A percentile compares a stretch with the other conserved stretches of the same genome.
Conservation (phyloP, 768 basidiomycete genomes). For the Kwoniella mangroviensis region DNA sequence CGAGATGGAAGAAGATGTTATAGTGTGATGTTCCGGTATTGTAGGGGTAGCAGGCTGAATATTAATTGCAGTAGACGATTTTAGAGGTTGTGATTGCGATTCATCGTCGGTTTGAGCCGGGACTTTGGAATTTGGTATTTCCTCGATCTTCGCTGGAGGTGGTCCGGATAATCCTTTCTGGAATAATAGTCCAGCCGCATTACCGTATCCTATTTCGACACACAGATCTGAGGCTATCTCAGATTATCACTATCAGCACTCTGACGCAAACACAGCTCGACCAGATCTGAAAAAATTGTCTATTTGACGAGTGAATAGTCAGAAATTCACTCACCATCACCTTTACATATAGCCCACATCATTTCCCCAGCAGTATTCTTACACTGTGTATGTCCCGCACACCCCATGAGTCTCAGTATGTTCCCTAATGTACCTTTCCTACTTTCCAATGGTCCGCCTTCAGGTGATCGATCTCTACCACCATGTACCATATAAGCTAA, state of each 20-base stretch:
- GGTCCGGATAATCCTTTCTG: slow-evolving; percentile 72
- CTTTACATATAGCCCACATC: slow-evolving; percentile 80
- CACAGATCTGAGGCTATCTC: slow-evolving; percentile 13
- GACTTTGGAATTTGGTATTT: slow-evolving; percentile 27
- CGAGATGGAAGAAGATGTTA: not conserved
- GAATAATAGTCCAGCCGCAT: slow-evolving; percentile 92
- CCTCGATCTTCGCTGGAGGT: slow-evolving; percentile 43
- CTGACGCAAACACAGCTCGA: not conserved
- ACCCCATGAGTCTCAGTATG: slow-evolving; percentile 74
- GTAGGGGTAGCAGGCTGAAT: slow-evolving; percentile 13
- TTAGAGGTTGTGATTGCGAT: not conserved
- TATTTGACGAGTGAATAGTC: too few species aligned
- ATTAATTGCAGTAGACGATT: slow-evolving; percentile 11
- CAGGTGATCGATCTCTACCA: slow-evolving; percentile 69
- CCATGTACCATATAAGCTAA: too few species aligned
- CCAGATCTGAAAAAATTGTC: too few species aligned
- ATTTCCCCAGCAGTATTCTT: slow-evolving; percentile 84
- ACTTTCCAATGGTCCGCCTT: slow-evolving; percentile 67
- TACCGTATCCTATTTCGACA: slow-evolving; percentile 83
- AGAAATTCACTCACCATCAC: slow-evolving; percentile 64
- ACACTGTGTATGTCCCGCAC: slow-evolving; percentile 72
- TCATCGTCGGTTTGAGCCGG: not conserved
- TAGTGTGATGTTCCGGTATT: not conserved
- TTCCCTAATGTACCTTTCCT: slow-evolving; percentile 77
- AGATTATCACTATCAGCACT: not conserved